A percentile compares a stretch with the other conserved stretches of the same genome.
Evolutionary conservation across 2,329 filamentous ascomycete genomes (phyloP).

Genomic region (Dactylellina haptotyla): DNA sequence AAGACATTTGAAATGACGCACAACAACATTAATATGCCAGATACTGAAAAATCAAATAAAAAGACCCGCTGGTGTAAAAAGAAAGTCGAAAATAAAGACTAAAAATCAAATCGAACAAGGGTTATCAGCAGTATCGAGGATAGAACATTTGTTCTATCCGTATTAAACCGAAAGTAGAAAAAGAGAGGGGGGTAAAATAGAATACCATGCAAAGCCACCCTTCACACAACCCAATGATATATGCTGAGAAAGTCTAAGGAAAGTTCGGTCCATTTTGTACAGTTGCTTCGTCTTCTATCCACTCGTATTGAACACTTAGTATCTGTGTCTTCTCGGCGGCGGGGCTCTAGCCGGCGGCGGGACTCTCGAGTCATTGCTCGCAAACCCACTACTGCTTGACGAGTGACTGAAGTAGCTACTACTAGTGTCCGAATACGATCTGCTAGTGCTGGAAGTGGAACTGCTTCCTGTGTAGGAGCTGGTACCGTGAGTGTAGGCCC

Average conservation of each 20-base stretch:
- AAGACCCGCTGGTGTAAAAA: slow-evolving; percentile 42
- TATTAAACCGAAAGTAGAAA: slow-evolving; percentile 14
- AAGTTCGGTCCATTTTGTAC: slow-evolving; percentile 35
- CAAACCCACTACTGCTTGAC: slow-evolving; percentile 54
- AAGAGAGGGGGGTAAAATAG: slow-evolving; percentile 1
- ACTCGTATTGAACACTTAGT: background rate
- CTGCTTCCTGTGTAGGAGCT: slow-evolving; percentile 40
- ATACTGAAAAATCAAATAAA: slow-evolving; percentile 16
- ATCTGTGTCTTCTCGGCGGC: slow-evolving; percentile 48
- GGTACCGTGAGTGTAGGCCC: slow-evolving; percentile 22
- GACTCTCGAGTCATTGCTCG: slow-evolving; percentile 37
- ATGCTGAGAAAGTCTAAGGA: slow-evolving; percentile 4
- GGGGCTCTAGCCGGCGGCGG: slow-evolving; percentile 40
- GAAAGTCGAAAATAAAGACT: slow-evolving; percentile 20
- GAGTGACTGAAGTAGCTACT: slow-evolving; percentile 53
- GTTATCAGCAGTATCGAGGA: slow-evolving; percentile 39
- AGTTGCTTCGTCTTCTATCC: background rate
- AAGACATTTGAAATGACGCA: background rate
- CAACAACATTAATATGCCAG: slow-evolving; percentile 25
- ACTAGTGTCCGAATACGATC: slow-evolving; percentile 33
- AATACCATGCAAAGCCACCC: slow-evolving; percentile 35
- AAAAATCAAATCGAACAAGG: slow-evolving; percentile 24
- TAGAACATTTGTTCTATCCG: slow-evolving; percentile 10
- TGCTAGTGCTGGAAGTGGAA: slow-evolving; percentile 35
- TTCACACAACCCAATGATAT: background rate